Base-by-base conservation (phyloP, 2,329 filamentous ascomycete species). In the Colletotrichum incanum region DNA sequence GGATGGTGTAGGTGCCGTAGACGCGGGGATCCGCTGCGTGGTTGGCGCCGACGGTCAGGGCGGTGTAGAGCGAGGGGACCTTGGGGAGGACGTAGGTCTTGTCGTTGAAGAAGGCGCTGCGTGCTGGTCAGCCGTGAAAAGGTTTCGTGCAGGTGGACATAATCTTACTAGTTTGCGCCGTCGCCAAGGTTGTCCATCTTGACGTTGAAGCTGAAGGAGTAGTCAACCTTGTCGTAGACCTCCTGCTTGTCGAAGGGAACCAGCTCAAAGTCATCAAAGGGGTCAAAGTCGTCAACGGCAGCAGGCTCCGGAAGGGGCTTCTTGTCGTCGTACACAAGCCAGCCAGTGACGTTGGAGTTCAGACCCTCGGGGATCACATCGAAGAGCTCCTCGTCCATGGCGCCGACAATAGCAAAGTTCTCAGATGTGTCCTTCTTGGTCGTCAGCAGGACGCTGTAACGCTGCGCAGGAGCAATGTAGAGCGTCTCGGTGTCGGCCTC, bases 21-120 rank as follows among this genome's bases (percentile, higher is more conserved):
- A 90, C 82, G 0, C 74, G 73, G 1, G 87, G 81, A 67, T 90
- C 84, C 7, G 82, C 81, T 26, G 86, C 83, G 37, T 84, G 74
- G 3, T 82, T 78, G n/a, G 76, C 67, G 1, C 86, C 86, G n/a
- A 86, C 80, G 0, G 87, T 87, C 41, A 93, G 84, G n/a, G 86
- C 91, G 1, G 90, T 91, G 82, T 92, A 93, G 0, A 94, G 83
- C 0, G 90, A 89, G 0, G 92, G 92, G 0, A 93, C 91, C 78
- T 93, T 91, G 26, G 90, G 92, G 1, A 81, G 71, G 5, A 88
- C 85, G 75, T 92, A 94, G 26, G 90, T 92, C 67, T 91, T 85
- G 78, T 90, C 88, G 80, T 93, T 93, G 78, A 90, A 84, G 74
- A 88, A 88, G 59, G 85, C 87, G 74, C 81, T 84, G n/a, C 0